Conservation (phyloP, 352 stramenopile genomes). For the Pythium inflatum region DNA sequence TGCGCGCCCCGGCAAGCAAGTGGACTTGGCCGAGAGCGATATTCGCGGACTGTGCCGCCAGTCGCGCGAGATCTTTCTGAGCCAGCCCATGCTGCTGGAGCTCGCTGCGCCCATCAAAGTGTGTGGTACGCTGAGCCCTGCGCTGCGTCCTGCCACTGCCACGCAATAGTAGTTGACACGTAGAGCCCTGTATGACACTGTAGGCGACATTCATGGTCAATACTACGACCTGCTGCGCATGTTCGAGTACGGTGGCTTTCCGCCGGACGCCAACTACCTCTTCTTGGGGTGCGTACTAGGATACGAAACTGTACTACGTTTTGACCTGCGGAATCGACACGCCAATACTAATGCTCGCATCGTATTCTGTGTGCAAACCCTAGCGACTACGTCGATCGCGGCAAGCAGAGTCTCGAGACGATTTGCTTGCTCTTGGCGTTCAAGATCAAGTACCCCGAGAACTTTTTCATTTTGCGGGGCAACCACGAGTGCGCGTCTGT, state of each 20-base stretch:
- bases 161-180: neutral
- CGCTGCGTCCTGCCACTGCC: too few species aligned
- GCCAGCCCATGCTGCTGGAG: constrained; percentile 98
- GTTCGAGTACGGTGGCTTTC: constrained; percentile 88
- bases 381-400: constrained; percentile 86
- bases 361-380: neutral
- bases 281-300: constrained; percentile 46
- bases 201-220: constrained; percentile 95
- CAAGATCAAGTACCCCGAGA: constrained; percentile 89
- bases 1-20: constrained; percentile 79
- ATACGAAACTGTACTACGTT: neutral
- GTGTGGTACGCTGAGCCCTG: constrained; percentile 84
- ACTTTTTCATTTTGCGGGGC: constrained; percentile 81
- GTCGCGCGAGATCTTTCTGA: constrained; percentile 97
- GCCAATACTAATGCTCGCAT: neutral
- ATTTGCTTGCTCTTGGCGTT: constrained; percentile 84
- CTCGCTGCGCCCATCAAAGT: constrained; percentile 99
- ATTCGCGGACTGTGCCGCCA: constrained; percentile 98
- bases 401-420: constrained; percentile 88
- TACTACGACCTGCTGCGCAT: constrained; percentile 96
- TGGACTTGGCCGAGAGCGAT: constrained; percentile 95
- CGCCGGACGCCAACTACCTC: constrained; percentile 57
- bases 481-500: constrained; percentile 86
- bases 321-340: neutral
- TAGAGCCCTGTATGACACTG: neutral